Percentiles rank a stretch among this genome's conserved stretches.
Evolutionary conservation across 1,284 basidiomycete species (phyloP).

Genomic region (Ganoderma meredithae): DNA sequence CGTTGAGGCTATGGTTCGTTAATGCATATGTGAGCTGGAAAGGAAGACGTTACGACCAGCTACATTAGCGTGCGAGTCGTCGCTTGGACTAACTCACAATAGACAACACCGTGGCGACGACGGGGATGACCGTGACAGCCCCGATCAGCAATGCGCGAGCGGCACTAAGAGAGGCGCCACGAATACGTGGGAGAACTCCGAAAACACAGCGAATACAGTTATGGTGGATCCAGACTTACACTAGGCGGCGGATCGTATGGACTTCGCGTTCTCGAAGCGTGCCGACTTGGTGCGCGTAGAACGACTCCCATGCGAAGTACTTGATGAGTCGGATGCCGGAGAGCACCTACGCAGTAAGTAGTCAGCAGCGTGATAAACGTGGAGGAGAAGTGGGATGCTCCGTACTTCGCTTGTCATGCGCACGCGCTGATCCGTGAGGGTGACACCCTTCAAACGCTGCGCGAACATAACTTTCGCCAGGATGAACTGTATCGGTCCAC

Average conservation of each 20-base stretch:
- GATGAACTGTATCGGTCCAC: slow-evolving; percentile 69
- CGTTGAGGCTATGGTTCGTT: slow-evolving; percentile 68
- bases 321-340: slow-evolving; percentile 72
- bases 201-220: not conserved
- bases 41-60: not conserved
- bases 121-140: slow-evolving; percentile 66
- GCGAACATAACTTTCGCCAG: slow-evolving; percentile 71
- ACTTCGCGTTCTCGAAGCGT: slow-evolving; percentile 63
- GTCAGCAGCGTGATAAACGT: not conserved
- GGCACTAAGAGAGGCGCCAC: slow-evolving; percentile 2
- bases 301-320: slow-evolving; percentile 67
- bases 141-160: slow-evolving; percentile 64
- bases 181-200: not conserved
- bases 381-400: not conserved
- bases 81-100: slow-evolving; percentile 55
- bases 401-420: slow-evolving; percentile 65
- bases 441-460: slow-evolving; percentile 70
- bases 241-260: slow-evolving; percentile 52
- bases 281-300: slow-evolving; percentile 65
- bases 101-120: slow-evolving; percentile 67
- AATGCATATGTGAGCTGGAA: slow-evolving; percentile 72
- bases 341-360: slow-evolving; percentile 49
- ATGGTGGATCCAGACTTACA: slow-evolving; percentile 47
- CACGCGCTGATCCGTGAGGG: slow-evolving; percentile 76
- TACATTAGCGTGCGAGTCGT: not conserved